These are phyloP conservation scores for Moelleriella libera DNA, from an alignment of 2,329 filamentous ascomycete species.

Conservation along the genomic window DNA sequence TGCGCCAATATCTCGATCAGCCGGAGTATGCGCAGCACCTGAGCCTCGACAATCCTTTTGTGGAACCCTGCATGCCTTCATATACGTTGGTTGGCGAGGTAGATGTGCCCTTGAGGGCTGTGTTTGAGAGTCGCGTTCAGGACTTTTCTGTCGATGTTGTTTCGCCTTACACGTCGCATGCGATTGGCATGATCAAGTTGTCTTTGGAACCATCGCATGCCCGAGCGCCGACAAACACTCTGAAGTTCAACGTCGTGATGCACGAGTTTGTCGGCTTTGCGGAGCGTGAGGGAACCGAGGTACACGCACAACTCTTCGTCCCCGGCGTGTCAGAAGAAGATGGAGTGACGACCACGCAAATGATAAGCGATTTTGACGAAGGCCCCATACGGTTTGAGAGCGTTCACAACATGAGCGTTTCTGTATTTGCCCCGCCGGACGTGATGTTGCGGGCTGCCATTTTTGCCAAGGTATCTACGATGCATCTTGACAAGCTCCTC, in stretches of 20 bases:
- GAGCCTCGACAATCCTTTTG: conserved; percentile 83
- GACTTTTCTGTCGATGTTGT: conserved; percentile 85
- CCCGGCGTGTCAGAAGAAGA: conserved; percentile 81
- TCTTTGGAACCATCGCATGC: conserved; percentile 89
- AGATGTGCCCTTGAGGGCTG: conserved; percentile 80
- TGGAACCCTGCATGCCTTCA: conserved; percentile 78
- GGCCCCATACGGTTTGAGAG: conserved; percentile 88
- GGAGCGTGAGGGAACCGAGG: conserved; percentile 86
- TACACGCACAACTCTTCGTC: conserved; percentile 94
- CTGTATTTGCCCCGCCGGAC: conserved; percentile 54
- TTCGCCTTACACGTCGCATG: conserved; percentile 83
- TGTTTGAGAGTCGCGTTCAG: conserved; percentile 89
- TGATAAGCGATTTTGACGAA: conserved; percentile 90
- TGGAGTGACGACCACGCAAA: conserved; percentile 86
- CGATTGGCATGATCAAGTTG: conserved; percentile 79
- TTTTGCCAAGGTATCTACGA: conserved; percentile 78
- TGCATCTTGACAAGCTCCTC: conserved; percentile 92
- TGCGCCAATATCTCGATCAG: conserved; percentile 91
- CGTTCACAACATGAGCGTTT: conserved; percentile 94
- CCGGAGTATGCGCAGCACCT: conserved; percentile 92
- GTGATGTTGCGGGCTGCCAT: conserved; percentile 75
- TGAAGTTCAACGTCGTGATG: conserved; percentile 99
- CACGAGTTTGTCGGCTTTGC: conserved; percentile 90
- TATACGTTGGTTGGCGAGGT: conserved; percentile 89
- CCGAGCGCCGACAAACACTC: conserved; percentile 75